These are phyloP conservation scores for Plectosphaerella plurivora DNA, from an alignment of 2,329 filamentous ascomycete genomes.

Conservation along the genomic window DNA sequence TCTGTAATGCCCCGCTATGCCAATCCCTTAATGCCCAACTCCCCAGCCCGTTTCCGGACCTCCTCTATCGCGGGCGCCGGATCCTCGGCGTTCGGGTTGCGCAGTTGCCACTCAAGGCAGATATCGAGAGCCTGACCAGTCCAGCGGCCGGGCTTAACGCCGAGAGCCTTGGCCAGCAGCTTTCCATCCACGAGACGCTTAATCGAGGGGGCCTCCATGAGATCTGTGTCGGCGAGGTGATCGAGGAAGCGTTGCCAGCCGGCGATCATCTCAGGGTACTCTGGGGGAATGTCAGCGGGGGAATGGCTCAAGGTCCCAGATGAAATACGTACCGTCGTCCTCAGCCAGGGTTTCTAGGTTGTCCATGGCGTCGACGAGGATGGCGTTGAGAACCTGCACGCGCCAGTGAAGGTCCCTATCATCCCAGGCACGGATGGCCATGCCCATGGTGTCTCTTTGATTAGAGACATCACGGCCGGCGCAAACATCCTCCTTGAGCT, in stretches of 20 bases:
- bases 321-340: background rate
- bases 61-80: conserved; percentile 54
- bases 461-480: conserved; percentile 15
- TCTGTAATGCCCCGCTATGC: background rate
- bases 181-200: conserved; percentile 71
- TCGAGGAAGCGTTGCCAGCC: conserved; percentile 54
- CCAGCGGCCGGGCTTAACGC: conserved; percentile 75
- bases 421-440: conserved; percentile 72
- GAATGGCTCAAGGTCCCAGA: background rate
- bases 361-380: conserved; percentile 59
- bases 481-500: conserved; percentile 51
- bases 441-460: conserved; percentile 63
- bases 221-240: conserved; percentile 47
- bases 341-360: conserved; percentile 16
- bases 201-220: conserved; percentile 53
- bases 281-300: conserved; percentile 15
- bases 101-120: conserved; percentile 83
- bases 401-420: conserved; percentile 59
- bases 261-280: conserved; percentile 38
- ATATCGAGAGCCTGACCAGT: conserved; percentile 74
- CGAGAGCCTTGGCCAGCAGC: conserved; percentile 64
- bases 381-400: conserved; percentile 62
- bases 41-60: conserved; percentile 44
- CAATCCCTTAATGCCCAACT: conserved; percentile 41
- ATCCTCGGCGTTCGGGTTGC: conserved; percentile 66